Percentiles rank a stretch among this genome's conserved stretches.
Conservation (phyloP, 768 basidiomycete genomes). For the Coprinopsis sp. region DNA sequence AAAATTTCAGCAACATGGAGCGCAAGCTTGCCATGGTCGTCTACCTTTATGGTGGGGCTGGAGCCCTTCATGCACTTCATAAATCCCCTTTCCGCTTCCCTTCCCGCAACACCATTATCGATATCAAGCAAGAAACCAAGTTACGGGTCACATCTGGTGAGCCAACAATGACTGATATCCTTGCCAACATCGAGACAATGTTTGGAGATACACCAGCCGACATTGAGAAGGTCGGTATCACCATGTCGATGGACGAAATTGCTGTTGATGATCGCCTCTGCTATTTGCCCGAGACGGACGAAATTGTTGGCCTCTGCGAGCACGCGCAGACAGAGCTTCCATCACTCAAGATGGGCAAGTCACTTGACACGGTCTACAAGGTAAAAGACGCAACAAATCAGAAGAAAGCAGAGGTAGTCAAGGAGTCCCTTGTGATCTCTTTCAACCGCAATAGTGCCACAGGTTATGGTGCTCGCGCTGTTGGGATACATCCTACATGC, state of each 20-base stretch:
- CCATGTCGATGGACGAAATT: conserved; percentile 24
- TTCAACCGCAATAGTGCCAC: conserved; percentile 15
- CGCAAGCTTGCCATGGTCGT: conserved; percentile 19
- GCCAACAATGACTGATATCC: conserved; percentile 14
- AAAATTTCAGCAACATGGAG: conserved; percentile 19
- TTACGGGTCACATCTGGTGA: conserved; percentile 13
- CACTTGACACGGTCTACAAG: conserved; percentile 10
- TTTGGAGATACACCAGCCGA: conserved; percentile 12
- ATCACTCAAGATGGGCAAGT: conserved; percentile 15
- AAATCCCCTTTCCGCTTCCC: conserved; percentile 22
- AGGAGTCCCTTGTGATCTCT: conserved; percentile 25
- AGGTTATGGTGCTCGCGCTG: conserved; percentile 18
- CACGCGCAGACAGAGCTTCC: conserved; percentile 13
- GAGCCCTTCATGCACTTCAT: conserved; percentile 23
- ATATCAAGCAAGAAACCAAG: conserved; percentile 11
- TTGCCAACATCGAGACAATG: conserved; percentile 22
- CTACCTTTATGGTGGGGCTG: conserved; percentile 26
- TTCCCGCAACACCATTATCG: conserved; percentile 13
- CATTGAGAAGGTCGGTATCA: conserved; percentile 11
- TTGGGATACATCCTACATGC: conserved; percentile 18
- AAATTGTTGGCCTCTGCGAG: conserved; percentile 24
- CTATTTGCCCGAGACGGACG: conserved; percentile 19
- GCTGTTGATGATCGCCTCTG: conserved; percentile 17
- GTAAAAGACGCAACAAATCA: conserved; percentile 15
- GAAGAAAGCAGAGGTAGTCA: conserved; percentile 21